Base-by-base conservation (phyloP, 2,329 filamentous ascomycete genomes). In the Lachnellula willkommii region DNA sequence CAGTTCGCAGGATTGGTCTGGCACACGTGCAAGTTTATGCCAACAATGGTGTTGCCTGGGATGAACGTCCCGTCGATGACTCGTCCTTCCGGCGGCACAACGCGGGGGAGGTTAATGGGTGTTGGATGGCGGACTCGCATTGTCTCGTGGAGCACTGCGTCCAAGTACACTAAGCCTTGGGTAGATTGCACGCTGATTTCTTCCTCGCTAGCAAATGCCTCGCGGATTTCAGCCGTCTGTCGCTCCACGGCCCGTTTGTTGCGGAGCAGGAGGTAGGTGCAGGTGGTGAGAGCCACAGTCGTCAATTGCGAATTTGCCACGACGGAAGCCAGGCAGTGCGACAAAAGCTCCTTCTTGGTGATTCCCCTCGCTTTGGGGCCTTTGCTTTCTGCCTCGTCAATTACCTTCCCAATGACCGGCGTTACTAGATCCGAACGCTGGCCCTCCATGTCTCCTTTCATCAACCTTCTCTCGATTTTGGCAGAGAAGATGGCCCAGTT, bases 131-230 rank as follows among this genome's bases (percentile, higher is more conserved):
- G 46, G 14, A 55, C 51, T 4, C 53, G 47, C 3, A 55, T 24
- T 22, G 36, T 42, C 40, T 55, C 53, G 37, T 50, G 24, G 36
- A 55, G 50, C 6, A 50, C 24, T 22, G 53, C 53, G 22, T 55
- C 36, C 17, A 55, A 24, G 37, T 54, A 54, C 4, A 45, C 1
- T 15, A 49, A 15, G 5, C 14, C 14, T 28, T 49, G 12, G 5
- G 52, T 54, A 17, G 28, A 15, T 4, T 54, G 32, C 2, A 46
- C 45, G 17, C 11, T 39, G 26, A 54, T 54, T 7, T 49, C 43
- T 11, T 7, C 8, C 11, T 20, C 42, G n/a, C 8, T 15, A n/a
- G n/a, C 11, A 37, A 49, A 54, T 28, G 22, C 20, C 11, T 15
- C 42, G 7, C 43, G 45, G 20, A 54, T 35, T 42, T 54, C 52